Percentiles rank a stretch among this genome's conserved stretches.
Evolutionary conservation across 2,329 filamentous ascomycete species (phyloP).

Genomic region (Ilyonectria sp.): DNA sequence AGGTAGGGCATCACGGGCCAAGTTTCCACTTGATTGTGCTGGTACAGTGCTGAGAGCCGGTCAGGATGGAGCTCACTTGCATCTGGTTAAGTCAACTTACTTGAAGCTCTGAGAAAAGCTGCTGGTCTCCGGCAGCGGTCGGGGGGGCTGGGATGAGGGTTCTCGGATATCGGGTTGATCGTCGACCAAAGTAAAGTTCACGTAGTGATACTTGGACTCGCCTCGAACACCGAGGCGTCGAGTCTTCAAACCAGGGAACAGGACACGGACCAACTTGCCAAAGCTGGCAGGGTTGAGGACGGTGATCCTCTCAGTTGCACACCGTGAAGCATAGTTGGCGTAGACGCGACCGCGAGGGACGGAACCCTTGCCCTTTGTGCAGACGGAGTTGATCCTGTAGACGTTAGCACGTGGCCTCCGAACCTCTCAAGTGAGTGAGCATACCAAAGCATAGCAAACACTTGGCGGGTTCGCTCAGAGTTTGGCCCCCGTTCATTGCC

Average conservation of each 20-base stretch:
- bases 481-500: conserved; percentile 85
- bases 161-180: conserved; percentile 67
- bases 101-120: conserved; percentile 66
- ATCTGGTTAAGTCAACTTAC: conserved; percentile 54
- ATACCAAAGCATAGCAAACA: conserved; percentile 92
- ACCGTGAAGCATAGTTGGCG: conserved; percentile 93
- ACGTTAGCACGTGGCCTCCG: conserved; percentile 30
- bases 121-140: conserved; percentile 64
- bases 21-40: conserved; percentile 49
- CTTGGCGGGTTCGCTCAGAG: conserved; percentile 86
- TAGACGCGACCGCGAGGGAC: conserved; percentile 95
- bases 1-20: conserved; percentile 46
- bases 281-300: conserved; percentile 98
- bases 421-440: conserved; percentile 47
- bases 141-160: conserved; percentile 61
- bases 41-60: conserved; percentile 51
- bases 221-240: conserved; percentile 92
- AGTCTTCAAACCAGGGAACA: conserved; percentile 96
- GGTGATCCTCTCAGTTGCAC: conserved; percentile 92
- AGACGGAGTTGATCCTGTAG: conserved; percentile 80
- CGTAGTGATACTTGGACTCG: conserved; percentile 98
- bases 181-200: conserved; percentile 74
- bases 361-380: conserved; percentile 83
- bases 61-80: conserved; percentile 39
- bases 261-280: conserved; percentile 94